Evolutionary conservation across 768 basidiomycete genomes (phyloP), one percentile per base, ranked within the genome.

Genomic region (Panellus pusillus): DNA sequence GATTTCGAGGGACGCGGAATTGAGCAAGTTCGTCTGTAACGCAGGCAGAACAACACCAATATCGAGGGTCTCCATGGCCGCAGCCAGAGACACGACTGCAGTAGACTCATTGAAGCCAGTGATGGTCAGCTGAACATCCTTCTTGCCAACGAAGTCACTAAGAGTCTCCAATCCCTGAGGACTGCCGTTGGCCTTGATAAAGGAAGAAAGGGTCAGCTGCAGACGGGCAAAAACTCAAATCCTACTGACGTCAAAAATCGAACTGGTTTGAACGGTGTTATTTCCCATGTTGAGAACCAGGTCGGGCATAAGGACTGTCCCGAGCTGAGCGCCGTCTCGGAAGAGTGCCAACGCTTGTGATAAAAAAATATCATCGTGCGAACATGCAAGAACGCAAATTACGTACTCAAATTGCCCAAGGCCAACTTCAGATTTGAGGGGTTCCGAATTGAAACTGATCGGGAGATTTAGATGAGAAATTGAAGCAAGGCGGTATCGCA

Each of bases 341-440:
- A 74, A 69, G 20, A 90, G 72, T 52, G 84, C 80, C 53, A 90
- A 71, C 24, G 71, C 86, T 86, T 52, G 20, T 11, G 28, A 13
- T 24, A 32, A 12, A 13, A 19, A 29, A 41, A 24, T 27, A 24
- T 24, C 6, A 12, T 52, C 39, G 12, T 17, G 32, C 14, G 11
- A 31, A 17, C 14, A 17, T 50, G 8, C n/a, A 9, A 37, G 28
- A 38, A 54, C 44, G 11, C 28, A 37, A 8, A 29, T 41, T n/a
- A 69, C 83, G 55, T 60, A 87, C 85, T 78, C 50, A 89, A 64
- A 62, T 89, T 83, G 14, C 86, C 87, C 2, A 77, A 78, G 8
- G 72, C 63, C 19, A 91, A 69, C 53, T 84, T 77, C 47, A 91
- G 72, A 63, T 79, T 85, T 6, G 83, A 86, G 11, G 86, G 88